Conservation (phyloP, 2,329 filamentous ascomycete genomes). For the Cladophialophora carrionii region DNA sequence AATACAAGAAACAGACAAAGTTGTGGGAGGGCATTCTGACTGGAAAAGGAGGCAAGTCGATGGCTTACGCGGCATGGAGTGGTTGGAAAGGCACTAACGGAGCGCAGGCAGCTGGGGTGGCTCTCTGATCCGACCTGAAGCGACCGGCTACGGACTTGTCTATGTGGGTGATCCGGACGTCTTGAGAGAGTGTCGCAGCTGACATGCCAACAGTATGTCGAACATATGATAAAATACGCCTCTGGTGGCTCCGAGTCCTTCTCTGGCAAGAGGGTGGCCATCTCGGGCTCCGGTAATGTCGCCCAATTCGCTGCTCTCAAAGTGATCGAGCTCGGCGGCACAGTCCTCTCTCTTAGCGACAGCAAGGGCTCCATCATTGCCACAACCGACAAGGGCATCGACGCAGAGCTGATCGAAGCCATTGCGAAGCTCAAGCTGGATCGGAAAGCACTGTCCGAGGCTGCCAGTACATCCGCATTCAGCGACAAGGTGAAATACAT, state of each 20-base stretch:
- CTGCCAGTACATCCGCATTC: constrained; percentile 61
- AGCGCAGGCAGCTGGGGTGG: constrained; percentile 75
- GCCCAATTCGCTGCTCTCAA: constrained; percentile 97
- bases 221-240: constrained; percentile 92
- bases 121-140: constrained; percentile 90
- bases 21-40: constrained; percentile 95
- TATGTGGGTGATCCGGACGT: constrained; percentile 61
- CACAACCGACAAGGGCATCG: constrained; percentile 70
- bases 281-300: constrained; percentile 97
- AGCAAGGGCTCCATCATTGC: constrained; percentile 83
- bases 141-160: constrained; percentile 92
- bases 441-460: constrained; percentile 77
- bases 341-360: constrained; percentile 90
- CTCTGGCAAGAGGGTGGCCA: constrained; percentile 87
- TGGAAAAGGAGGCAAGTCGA: constrained; percentile 71
- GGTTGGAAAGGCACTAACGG: constrained; percentile 10
- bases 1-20: constrained; percentile 86
- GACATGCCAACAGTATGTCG: constrained; percentile 66
- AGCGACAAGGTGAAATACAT: constrained; percentile 79
- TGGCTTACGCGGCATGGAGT: not conserved
- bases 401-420: constrained; percentile 73
- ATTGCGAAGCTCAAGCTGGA: constrained; percentile 87
- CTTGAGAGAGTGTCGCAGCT: not conserved
- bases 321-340: constrained; percentile 91
- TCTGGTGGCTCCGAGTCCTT: constrained; percentile 77